Conservation (phyloP, 2,329 filamentous ascomycete genomes). For the Teratosphaeria pseudoeucalypti region DNA sequence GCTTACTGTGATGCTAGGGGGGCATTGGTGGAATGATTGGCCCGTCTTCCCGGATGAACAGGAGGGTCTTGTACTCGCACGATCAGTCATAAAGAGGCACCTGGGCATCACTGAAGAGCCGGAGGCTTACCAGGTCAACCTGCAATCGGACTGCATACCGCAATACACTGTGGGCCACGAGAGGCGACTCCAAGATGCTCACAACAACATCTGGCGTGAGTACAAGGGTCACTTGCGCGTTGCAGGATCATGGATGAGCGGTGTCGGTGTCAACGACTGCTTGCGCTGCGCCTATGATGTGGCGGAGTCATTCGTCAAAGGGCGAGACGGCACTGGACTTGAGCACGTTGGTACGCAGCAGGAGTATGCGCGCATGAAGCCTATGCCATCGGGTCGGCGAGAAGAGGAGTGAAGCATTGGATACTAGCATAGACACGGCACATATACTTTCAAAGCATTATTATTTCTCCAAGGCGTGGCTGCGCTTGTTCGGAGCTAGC, state of each 20-base stretch:
- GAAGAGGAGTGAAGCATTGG: conserved; percentile 7
- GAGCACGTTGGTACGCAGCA: conserved; percentile 19
- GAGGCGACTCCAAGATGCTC: conserved; percentile 47
- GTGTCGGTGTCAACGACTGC: conserved; percentile 41
- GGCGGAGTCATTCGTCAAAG: conserved; percentile 32
- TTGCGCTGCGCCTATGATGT: conserved; percentile 47
- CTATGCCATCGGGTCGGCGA: conserved; percentile 19
- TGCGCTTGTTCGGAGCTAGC: not conserved
- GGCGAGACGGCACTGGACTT: conserved; percentile 20
- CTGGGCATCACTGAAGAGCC: conserved; percentile 58
- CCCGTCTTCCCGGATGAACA: conserved; percentile 51
- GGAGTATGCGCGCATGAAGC: conserved; percentile 11
- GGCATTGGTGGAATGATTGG: conserved; percentile 75
- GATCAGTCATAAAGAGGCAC: conserved; percentile 59
- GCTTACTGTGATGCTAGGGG: conserved; percentile 87
- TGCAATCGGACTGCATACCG: conserved; percentile 69
- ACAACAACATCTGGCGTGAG: conserved; percentile 42
- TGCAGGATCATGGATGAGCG: conserved; percentile 37
- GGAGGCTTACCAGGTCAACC: conserved; percentile 48
- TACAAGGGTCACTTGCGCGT: conserved; percentile 59
- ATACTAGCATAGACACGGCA: conserved; percentile 5
- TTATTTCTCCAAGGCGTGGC: not conserved
- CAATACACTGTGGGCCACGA: conserved; percentile 79
- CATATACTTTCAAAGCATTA: not conserved
- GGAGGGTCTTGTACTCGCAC: conserved; percentile 60